Percentiles rank a stretch among this genome's conserved stretches.
Evolutionary conservation across 2,329 filamentous ascomycete species (phyloP).

Genomic region (Microdochium bolleyi): DNA sequence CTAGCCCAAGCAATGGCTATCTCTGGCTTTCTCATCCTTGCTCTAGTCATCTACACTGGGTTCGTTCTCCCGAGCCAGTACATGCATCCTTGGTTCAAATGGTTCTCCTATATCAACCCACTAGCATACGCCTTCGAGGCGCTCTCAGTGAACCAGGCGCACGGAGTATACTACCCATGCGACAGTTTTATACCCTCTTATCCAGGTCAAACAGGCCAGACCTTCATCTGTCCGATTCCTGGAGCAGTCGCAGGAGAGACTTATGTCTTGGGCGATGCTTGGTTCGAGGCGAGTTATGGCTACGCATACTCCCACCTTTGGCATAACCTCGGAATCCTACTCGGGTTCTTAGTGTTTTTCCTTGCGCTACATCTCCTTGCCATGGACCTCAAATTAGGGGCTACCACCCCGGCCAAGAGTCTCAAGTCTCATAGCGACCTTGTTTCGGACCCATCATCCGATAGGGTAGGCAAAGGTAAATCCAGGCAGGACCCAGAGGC

Average conservation of each 20-base stretch:
- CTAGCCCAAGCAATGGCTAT: conserved; percentile 54
- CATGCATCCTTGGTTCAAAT: conserved; percentile 44
- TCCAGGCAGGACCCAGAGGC: not conserved
- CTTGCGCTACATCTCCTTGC: not conserved
- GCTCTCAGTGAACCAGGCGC: conserved; percentile 51
- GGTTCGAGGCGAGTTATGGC: conserved; percentile 40
- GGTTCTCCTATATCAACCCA: conserved; percentile 59
- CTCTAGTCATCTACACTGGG: conserved; percentile 53
- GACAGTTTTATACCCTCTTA: not conserved
- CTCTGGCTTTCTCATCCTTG: conserved; percentile 40
- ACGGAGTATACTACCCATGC: not conserved
- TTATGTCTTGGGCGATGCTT: conserved; percentile 45
- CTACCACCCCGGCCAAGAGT: not conserved
- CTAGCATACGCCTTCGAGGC: conserved; percentile 64
- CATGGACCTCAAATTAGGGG: not conserved
- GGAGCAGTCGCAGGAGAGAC: conserved; percentile 2
- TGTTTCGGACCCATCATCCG: not conserved
- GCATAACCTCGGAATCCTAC: conserved; percentile 70
- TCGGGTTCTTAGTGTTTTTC: not conserved
- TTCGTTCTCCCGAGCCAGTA: conserved; percentile 48
- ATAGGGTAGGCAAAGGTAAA: not conserved
- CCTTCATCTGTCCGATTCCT: not conserved
- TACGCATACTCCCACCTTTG: conserved; percentile 55
- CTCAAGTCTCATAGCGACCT: not conserved
- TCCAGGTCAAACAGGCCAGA: not conserved